Percentiles rank a stretch among this genome's conserved stretches.
Conservation (phyloP, 495 filamentous ascomycete genomes). For the Aspergillus conjunctus region DNA sequence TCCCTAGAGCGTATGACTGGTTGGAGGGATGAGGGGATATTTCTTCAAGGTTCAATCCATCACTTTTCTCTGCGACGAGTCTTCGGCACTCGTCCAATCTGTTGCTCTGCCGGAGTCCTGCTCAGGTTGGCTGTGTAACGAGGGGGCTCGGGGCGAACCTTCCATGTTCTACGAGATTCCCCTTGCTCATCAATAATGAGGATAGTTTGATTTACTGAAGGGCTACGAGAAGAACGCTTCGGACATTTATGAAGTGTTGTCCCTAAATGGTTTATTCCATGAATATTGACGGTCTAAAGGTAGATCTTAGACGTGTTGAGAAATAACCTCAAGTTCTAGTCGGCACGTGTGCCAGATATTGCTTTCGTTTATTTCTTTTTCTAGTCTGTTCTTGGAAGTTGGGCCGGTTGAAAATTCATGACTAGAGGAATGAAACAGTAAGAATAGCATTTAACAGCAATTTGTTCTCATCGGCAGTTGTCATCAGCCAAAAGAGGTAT, state of each 20-base stretch:
- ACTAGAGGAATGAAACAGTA: neutral
- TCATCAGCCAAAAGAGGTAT: neutral
- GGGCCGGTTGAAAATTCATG: neutral
- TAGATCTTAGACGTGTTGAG: neutral
- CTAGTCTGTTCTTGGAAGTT: neutral
- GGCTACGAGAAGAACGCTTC: neutral
- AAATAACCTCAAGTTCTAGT: neutral
- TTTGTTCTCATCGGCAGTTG: neutral
- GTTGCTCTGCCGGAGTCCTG: neutral
- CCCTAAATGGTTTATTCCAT: too few species aligned
- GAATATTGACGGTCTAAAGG: too few species aligned
- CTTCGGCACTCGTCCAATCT: conserved; percentile 3
- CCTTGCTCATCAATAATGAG: neutral
- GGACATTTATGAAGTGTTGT: too few species aligned
- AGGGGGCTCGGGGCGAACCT: conserved; percentile 25
- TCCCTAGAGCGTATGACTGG: conserved; percentile 18
- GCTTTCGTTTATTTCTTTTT: neutral
- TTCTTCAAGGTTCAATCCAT: conserved; percentile 3
- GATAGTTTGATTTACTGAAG: neutral
- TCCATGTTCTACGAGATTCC: conserved; percentile 17
- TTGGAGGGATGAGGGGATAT: neutral
- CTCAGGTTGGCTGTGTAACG: conserved; percentile 11
- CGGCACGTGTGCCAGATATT: neutral
- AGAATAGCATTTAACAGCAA: neutral
- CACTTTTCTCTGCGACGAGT: conserved; percentile 9